Base-by-base conservation (phyloP, 1,139 yeast species). In the Sugiyamaella castrensis region DNA sequence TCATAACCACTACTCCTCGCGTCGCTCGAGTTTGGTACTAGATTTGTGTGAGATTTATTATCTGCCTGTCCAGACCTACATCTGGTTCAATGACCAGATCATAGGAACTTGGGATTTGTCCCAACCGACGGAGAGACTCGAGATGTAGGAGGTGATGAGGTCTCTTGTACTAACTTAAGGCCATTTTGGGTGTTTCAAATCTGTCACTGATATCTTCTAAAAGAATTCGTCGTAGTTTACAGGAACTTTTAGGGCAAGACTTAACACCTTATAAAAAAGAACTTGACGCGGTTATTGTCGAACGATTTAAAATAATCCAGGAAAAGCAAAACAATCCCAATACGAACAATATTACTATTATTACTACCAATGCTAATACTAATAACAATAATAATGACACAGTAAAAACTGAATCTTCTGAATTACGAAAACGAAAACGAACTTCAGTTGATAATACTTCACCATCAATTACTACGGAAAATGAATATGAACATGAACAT, bases 131-230 rank as follows among this genome's bases (percentile, higher is more conserved):
- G 24, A 3, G 24, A 19, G 24, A 4, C 24, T 19, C 24, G 24
- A 19, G 24, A 19, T 19, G 24, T 19, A 4, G 24, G 3, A 19
- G 24, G 24, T 19, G 5, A 19, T 19, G 32, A 29, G 9, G 5
- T 19, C 24, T 19, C 24, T 29, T 11, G 16, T 19, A 31, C 36
- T 16, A 34, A 42, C 36, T 15, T 11, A 2, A 81, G 84, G 89
- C 94, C 1, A 84, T 87, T 15, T 68, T 87, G 34, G 72, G 82
- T 52, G 91, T 81, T n/a, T 81, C 92, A 1, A 84, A 87, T 57
- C 73, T 85, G 35, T 84, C 83, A 54, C 75, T 79, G 56, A 80
- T 87, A 16, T 81, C 91, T 1, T 89, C 86, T 10, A 85, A 84
- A 63, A 76, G 79, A 61, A 80, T 87, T 37, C 72, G 95, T 53